A percentile compares a stretch with the other conserved stretches of the same genome.
Evolutionary conservation across 371 early-diverging fungal genomes (phyloP).

Genomic region (Rhizopus sp.): DNA sequence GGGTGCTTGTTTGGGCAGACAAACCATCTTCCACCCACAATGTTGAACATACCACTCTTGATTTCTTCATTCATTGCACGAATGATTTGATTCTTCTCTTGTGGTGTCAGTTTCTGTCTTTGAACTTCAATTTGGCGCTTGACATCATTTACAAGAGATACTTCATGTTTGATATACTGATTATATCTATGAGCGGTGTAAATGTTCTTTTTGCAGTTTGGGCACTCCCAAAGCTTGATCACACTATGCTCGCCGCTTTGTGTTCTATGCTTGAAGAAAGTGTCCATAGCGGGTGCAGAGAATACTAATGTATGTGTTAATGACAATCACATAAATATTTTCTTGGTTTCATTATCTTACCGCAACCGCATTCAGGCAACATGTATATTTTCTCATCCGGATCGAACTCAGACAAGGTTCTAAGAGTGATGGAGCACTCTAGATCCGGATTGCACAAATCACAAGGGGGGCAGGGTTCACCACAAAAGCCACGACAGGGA

Average conservation of each 20-base stretch:
- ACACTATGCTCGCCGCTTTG: constrained; percentile 48
- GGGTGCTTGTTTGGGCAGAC: constrained; percentile 53
- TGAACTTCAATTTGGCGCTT: constrained; percentile 35
- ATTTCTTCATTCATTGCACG: constrained; percentile 52
- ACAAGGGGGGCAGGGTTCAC: constrained; percentile 53
- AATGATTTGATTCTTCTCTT: constrained; percentile 39
- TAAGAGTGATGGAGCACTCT: constrained; percentile 40
- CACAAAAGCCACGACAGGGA: constrained; percentile 48
- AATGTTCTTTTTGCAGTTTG: constrained; percentile 41
- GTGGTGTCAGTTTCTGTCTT: constrained; percentile 26
- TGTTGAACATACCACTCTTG: constrained; percentile 24
- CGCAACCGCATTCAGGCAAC: constrained; percentile 54
- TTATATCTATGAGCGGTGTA: constrained; percentile 47
- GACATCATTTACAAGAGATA: constrained; percentile 44
- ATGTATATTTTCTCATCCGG: constrained; percentile 33
- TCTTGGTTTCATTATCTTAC: constrained; percentile 25
- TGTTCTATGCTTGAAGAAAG: constrained; percentile 41
- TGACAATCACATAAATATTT: not conserved
- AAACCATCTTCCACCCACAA: constrained; percentile 58
- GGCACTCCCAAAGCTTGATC: constrained; percentile 53
- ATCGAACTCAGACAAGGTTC: constrained; percentile 39
- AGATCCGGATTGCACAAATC: constrained; percentile 26
- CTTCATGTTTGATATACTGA: constrained; percentile 43
- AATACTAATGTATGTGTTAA: constrained; percentile 30
- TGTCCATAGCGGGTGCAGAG: constrained; percentile 39